Conservation (phyloP, 805 yeast species). For the Nakazawaea pomicola region DNA sequence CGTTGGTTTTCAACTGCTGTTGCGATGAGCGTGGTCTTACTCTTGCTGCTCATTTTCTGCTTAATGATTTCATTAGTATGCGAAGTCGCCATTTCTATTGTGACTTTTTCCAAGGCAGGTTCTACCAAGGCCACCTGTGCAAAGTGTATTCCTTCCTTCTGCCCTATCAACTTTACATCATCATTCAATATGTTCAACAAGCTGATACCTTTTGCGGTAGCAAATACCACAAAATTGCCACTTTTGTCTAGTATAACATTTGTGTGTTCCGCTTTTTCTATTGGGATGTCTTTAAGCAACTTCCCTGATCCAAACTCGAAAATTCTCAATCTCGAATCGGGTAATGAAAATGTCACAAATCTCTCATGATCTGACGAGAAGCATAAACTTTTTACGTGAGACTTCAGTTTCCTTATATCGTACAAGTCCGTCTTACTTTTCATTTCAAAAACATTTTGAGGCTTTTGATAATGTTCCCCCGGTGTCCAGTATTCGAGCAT, state of each 20-base stretch:
- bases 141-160: conserved; percentile 25
- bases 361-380: conserved; percentile 23
- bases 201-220: conserved; percentile 26
- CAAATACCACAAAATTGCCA: conserved; percentile 22
- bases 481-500: conserved; percentile 33
- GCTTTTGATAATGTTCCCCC: conserved; percentile 10
- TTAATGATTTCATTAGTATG: conserved; percentile 5
- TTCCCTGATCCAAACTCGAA: conserved; percentile 32
- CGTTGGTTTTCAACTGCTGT: conserved; percentile 5
- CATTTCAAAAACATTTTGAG: conserved; percentile 22
- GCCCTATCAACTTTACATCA: conserved; percentile 22
- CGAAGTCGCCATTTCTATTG: conserved; percentile 11
- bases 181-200: conserved; percentile 21
- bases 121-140: conserved; percentile 17
- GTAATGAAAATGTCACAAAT: conserved; percentile 26
- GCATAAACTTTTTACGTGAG: conserved; percentile 18
- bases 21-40: conserved; percentile 1
- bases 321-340: conserved; percentile 27
- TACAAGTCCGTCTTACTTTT: conserved; percentile 36
- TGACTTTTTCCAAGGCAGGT: conserved; percentile 3
- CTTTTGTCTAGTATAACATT: conserved; percentile 25
- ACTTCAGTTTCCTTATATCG: conserved; percentile 29
- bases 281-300: conserved; percentile 18
- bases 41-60: background rate
- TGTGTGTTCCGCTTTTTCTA: conserved; percentile 11